phyloP scores from a whole-genome alignment of 2,329 filamentous ascomycete genomes.

The Aspergillus novoparasiticus region DNA sequence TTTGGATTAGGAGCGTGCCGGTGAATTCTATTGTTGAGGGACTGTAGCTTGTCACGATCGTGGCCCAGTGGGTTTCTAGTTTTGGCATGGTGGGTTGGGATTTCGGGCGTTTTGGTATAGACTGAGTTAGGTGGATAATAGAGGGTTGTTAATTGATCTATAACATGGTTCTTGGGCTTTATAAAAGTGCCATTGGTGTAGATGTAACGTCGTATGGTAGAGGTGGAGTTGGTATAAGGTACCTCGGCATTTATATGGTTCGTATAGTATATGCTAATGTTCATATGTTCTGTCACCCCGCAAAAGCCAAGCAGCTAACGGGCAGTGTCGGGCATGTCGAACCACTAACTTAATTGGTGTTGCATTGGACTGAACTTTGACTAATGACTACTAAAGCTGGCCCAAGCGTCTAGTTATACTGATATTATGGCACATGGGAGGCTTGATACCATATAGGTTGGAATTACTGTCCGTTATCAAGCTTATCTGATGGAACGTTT shows the following conservation, averaged over 20 bases:
- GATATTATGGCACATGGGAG: too few species aligned
- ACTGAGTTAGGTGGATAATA: background rate
- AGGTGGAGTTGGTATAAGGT: background rate
- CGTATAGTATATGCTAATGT: background rate
- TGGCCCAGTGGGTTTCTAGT: constrained; percentile 7
- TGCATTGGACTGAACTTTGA: background rate
- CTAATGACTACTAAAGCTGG: background rate
- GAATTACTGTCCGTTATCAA: too few species aligned
- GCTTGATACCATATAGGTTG: too few species aligned
- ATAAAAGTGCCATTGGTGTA: background rate
- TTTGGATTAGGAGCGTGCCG: constrained; percentile 28
- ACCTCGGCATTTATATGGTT: constrained; percentile 1
- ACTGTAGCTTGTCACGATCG: constrained; percentile 3
- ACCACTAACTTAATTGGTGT: background rate
- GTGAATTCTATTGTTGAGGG: constrained; percentile 27
- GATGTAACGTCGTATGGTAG: constrained; percentile 1
- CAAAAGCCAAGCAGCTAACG: background rate
- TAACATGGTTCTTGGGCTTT: background rate
- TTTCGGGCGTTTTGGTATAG: background rate
- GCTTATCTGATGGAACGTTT: too few species aligned
- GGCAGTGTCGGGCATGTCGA: background rate
- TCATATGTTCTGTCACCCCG: background rate
- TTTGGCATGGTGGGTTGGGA: background rate
- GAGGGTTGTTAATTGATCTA: background rate
- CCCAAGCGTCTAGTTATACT: too few species aligned